phyloP scores from a whole-genome alignment of 2,329 filamentous ascomycete species.

The Aspergillus tanneri region DNA sequence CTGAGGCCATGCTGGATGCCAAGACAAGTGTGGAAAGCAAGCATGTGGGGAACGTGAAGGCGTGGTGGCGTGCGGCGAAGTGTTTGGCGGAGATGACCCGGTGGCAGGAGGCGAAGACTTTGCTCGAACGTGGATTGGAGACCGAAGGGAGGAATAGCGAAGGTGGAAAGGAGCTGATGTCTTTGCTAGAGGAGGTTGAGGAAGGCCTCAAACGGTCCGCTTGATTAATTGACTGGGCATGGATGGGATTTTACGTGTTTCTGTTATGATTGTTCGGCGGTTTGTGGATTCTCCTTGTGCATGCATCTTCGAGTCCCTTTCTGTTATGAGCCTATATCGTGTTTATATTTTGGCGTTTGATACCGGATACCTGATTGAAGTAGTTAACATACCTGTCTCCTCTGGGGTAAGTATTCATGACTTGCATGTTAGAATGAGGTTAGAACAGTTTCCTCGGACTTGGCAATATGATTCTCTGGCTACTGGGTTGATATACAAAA shows the following conservation, averaged over 20 bases:
- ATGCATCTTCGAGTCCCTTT: neutral
- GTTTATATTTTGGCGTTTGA: neutral
- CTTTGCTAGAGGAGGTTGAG: slow-evolving; percentile 60
- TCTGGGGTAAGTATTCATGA: too few relatives aligned
- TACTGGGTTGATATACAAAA: too few relatives aligned
- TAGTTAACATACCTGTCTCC: too few relatives aligned
- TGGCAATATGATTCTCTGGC: too few relatives aligned
- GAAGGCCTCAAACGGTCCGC: slow-evolving; percentile 57
- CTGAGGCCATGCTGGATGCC: slow-evolving; percentile 82
- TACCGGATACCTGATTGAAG: neutral
- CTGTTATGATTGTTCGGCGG: slow-evolving; percentile 1
- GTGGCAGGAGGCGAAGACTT: slow-evolving; percentile 75
- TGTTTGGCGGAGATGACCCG: slow-evolving; percentile 90
- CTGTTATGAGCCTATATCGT: neutral
- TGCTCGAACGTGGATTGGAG: slow-evolving; percentile 75
- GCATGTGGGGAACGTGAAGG: slow-evolving; percentile 84
- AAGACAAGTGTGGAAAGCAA: slow-evolving; percentile 86
- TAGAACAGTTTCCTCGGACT: neutral
- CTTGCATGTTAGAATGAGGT: neutral
- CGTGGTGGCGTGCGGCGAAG: slow-evolving; percentile 84
- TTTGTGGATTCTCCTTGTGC: neutral
- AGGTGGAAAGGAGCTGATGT: slow-evolving; percentile 55
- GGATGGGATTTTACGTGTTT: neutral
- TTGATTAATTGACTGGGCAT: neutral
- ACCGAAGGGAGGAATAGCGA: slow-evolving; percentile 65